Evolutionary conservation across 805 yeast species (phyloP).

Genomic region (Kazachstania martiniae): DNA sequence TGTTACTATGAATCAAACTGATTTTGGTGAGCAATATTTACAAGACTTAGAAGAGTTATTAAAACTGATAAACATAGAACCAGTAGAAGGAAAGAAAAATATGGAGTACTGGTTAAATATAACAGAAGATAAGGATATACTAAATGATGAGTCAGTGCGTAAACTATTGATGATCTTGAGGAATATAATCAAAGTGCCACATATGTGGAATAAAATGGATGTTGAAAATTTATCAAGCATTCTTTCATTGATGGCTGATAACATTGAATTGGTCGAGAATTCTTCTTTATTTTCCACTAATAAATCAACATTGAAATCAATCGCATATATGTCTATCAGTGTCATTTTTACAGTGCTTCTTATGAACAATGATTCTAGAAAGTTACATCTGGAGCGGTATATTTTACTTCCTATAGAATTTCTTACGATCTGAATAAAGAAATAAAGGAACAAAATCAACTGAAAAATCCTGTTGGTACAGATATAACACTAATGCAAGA

Average conservation of each 20-base stretch:
- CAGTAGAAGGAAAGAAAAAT: slow-evolving; percentile 3
- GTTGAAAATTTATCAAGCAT: slow-evolving; percentile 7
- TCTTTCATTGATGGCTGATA: slow-evolving; percentile 12
- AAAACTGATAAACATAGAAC: too few relatives aligned
- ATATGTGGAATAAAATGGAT: slow-evolving; percentile 5
- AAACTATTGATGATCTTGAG: slow-evolving; percentile 11
- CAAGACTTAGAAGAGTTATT: slow-evolving; percentile 12
- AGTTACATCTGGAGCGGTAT: slow-evolving; percentile 36
- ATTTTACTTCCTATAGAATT: slow-evolving; percentile 33
- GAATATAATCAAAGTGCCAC: slow-evolving; percentile 11
- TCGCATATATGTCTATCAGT: slow-evolving; percentile 28
- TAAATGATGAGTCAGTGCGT: slow-evolving; percentile 9
- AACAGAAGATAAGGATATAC: slow-evolving; percentile 5
- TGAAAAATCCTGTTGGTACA: slow-evolving; percentile 9
- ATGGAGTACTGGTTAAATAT: slow-evolving; percentile 13
- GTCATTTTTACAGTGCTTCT: slow-evolving; percentile 34
- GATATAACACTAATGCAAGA: slow-evolving; percentile 1
- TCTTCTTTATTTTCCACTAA: slow-evolving; percentile 5
- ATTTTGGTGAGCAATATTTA: slow-evolving; percentile 14
- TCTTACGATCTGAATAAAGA: too few relatives aligned
- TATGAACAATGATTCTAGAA: slow-evolving; percentile 32
- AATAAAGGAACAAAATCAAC: background rate
- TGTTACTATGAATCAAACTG: slow-evolving; percentile 15
- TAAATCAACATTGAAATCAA: too few relatives aligned
- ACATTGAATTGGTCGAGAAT: slow-evolving; percentile 9